A percentile compares a stretch with the other conserved stretches of the same genome.
Evolutionary conservation across 208 protist species (phyloP).

Genomic region (Leishmania braziliensis): DNA sequence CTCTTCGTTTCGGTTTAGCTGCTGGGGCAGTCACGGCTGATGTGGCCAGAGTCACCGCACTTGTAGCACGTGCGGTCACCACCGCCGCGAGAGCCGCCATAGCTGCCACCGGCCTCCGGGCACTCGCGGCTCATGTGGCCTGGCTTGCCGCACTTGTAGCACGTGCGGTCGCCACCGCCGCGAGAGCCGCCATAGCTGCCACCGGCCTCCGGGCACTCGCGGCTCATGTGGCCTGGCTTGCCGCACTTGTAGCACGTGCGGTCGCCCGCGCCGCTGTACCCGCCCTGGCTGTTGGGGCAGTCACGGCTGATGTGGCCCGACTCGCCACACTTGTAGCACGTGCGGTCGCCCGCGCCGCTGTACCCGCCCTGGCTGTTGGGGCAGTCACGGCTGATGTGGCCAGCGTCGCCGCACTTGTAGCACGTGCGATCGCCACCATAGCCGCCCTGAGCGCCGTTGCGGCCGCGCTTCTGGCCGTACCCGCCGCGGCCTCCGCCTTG

Average conservation of each 20-base stretch:
- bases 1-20: slow-evolving; percentile 3
- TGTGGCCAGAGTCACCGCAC: slow-evolving; percentile 82
- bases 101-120: slow-evolving; percentile 42
- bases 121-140: slow-evolving; percentile 86
- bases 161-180: slow-evolving; percentile 66
- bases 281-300: slow-evolving; percentile 57
- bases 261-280: slow-evolving; percentile 40
- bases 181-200: slow-evolving; percentile 33
- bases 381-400: slow-evolving; percentile 86
- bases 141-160: slow-evolving; percentile 83
- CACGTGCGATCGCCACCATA: slow-evolving; percentile 70
- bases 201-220: slow-evolving; percentile 77
- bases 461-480: slow-evolving; percentile 62
- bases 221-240: slow-evolving; percentile 76
- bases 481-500: slow-evolving; percentile 44
- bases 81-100: slow-evolving; percentile 32
- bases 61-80: slow-evolving; percentile 80
- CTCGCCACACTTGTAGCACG: slow-evolving; percentile 81
- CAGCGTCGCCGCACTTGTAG: slow-evolving; percentile 86
- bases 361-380: slow-evolving; percentile 49
- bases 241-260: slow-evolving; percentile 88
- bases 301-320: slow-evolving; percentile 81
- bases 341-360: slow-evolving; percentile 60
- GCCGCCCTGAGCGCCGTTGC: slow-evolving; percentile 52
- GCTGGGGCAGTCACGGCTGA: slow-evolving; percentile 81